Percentiles rank a stretch among this genome's conserved stretches.
Evolutionary conservation across 2,329 filamentous ascomycete species (phyloP).

Genomic region (Ophioceras dolichostomum): DNA sequence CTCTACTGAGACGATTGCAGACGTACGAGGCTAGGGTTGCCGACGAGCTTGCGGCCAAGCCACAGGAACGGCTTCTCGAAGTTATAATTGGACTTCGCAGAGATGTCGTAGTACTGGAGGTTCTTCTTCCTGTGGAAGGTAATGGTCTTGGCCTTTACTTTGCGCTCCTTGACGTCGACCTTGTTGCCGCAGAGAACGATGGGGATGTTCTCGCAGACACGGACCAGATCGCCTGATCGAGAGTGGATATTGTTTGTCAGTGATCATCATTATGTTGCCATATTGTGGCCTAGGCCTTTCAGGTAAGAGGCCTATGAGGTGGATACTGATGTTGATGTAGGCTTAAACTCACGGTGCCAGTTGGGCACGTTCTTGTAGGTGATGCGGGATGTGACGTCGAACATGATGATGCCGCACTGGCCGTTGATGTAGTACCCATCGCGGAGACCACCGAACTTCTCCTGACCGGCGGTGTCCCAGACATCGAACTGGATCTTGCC

Average conservation of each 20-base stretch:
- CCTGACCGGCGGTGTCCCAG: conserved; percentile 97
- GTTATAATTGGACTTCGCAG: conserved; percentile 99
- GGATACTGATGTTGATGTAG: too few species aligned
- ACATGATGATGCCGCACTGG: conserved; percentile 99
- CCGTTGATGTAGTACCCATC: conserved; percentile 99
- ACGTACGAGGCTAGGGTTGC: conserved; percentile 74
- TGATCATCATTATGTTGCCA: too few species aligned
- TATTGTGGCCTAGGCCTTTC: too few species aligned
- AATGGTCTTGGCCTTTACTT: conserved; percentile 99
- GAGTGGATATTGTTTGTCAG: conserved; percentile 6
- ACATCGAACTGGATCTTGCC: conserved; percentile 97
- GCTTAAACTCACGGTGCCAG: conserved; percentile 91
- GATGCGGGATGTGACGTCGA: conserved; percentile 97
- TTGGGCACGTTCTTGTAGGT: conserved; percentile 99
- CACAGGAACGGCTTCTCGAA: conserved; percentile 99
- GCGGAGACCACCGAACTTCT: conserved; percentile 99
- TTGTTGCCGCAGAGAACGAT: conserved; percentile 99
- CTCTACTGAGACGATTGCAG: neutral
- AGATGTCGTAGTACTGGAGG: conserved; percentile 99
- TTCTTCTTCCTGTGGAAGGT: conserved; percentile 99
- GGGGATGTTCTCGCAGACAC: conserved; percentile 98
- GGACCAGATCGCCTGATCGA: conserved; percentile 95
- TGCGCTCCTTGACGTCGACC: conserved; percentile 99
- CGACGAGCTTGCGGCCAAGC: conserved; percentile 96
- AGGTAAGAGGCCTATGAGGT: conserved; percentile 32